These are phyloP conservation scores for Solanum infundibuliforme DNA, from an alignment of 257 asterid species.

Conservation along the genomic window DNA sequence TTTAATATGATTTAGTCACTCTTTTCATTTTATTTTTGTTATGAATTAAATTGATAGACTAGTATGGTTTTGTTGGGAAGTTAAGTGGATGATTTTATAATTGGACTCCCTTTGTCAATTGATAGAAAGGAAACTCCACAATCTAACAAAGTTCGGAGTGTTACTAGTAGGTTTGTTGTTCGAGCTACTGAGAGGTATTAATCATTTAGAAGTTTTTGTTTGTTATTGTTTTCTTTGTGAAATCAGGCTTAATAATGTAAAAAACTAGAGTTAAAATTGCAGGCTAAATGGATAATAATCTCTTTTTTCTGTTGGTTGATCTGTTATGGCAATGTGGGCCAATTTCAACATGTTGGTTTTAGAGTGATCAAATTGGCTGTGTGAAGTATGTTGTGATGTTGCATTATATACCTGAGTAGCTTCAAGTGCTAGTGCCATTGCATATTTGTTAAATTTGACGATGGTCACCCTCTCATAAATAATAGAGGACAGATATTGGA, in stretches of 20 bases:
- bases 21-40: not conserved
- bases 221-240: not conserved
- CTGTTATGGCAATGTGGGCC: not conserved
- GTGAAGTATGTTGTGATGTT: no score
- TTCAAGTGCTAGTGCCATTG: no score
- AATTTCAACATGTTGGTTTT: not conserved
- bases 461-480: no score
- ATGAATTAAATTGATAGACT: not conserved
- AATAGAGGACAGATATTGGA: no score
- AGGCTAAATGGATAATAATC: not conserved
- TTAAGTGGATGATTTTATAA: slow-evolving; percentile 79
- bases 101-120: slow-evolving; percentile 46
- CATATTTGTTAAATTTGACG: no score
- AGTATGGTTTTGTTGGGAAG: not conserved
- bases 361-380: no score
- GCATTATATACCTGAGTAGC: no score
- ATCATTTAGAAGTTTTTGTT: not conserved
- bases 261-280: not conserved
- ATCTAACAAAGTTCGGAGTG: slow-evolving; percentile 80
- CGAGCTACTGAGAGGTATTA: slow-evolving; percentile 79
- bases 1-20: not conserved
- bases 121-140: slow-evolving; percentile 74
- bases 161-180: slow-evolving; percentile 75
- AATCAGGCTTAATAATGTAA: not conserved
- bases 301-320: not conserved